Base-by-base conservation (phyloP, 306 rosid species). In the Mimosa bimucronata region DNA sequence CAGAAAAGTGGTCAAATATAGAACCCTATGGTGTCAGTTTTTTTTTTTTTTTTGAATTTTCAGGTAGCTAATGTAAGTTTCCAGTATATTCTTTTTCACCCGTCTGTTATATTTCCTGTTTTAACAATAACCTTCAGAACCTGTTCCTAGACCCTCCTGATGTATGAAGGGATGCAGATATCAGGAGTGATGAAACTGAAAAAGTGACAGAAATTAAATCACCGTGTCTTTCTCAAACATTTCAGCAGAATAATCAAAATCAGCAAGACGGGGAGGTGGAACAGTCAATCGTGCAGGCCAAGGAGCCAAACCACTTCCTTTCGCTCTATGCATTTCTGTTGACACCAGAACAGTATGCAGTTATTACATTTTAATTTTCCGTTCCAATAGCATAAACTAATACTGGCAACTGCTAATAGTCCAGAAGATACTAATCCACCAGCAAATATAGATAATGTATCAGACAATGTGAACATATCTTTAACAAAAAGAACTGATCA, bases 211-310 rank as follows among this genome's bases (percentile, higher is more conserved):
- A 68, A 68, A 66, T 46, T 68, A 81, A 79, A 73, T 87, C 91
- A 94, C 97, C 90, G 57, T 86, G 85, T 92, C 95, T 81, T 88
- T 91, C 82, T 84, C 87, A 76, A 92, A 94, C 87, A 83, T 88
- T 52, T 88, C 90, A 80, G 75, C 52, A 37, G 91, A 88, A 85
- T 91, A 89, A 87, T 97, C 94, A 40, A 92, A 91, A 78, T 91
- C 98, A 37, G 90, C 87, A 50, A 94, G 97, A 55, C 97, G 94
- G 23, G 98, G 98, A 78, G 97, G 97, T 79, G 95, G 95, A 71
- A 87, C 50, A 41, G 88, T 90, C 85, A 94, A 88, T 77, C 98
- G 91, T 62, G 91, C 90, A 14, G 94, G 98, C 97, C 97, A 94
- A 66, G 95, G 97, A 87, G 90, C 92, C 85, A 91, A 85, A 66